phyloP scores from a whole-genome alignment of 441 rosid species.

The Francoa sonchifolia region DNA sequence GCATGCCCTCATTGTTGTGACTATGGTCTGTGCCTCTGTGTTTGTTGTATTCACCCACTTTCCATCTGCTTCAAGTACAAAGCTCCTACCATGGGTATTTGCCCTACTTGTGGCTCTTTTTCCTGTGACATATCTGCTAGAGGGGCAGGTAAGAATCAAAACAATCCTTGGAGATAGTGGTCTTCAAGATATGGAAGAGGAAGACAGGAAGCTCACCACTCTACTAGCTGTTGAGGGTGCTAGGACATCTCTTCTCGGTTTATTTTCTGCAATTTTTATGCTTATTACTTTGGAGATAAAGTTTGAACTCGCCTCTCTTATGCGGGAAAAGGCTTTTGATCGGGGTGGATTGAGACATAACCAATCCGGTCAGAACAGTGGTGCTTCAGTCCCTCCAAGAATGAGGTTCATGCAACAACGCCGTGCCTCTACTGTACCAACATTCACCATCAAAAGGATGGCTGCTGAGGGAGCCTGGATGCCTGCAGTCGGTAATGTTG shows the following conservation, averaged over 20 bases:
- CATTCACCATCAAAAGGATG: conserved; percentile 81
- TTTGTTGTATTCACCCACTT: conserved; percentile 94
- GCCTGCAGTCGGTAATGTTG: conserved; percentile 93
- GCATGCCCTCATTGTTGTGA: conserved; percentile 65
- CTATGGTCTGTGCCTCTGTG: conserved; percentile 78
- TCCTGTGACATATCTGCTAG: conserved; percentile 86
- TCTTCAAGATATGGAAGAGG: conserved; percentile 51
- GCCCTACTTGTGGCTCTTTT: conserved; percentile 91
- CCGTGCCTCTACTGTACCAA: conserved; percentile 51
- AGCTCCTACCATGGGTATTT: conserved; percentile 94
- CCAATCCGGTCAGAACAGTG: conserved; percentile 40
- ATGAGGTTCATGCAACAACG: conserved; percentile 96
- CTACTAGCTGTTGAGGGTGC: conserved; percentile 95
- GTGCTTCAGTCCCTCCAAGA: conserved; percentile 47
- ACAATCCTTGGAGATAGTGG: conserved; percentile 41
- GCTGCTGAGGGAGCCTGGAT: conserved; percentile 97
- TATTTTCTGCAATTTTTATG: conserved; percentile 93
- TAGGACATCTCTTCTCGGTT: conserved; percentile 91
- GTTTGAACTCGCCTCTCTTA: conserved; percentile 81
- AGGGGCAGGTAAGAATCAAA: conserved; percentile 87
- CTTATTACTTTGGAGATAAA: conserved; percentile 88
- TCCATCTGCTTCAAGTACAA: conserved; percentile 94
- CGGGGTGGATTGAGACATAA: conserved; percentile 50
- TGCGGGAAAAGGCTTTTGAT: conserved; percentile 75
- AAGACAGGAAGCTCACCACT: conserved; percentile 61